These are phyloP conservation scores for Scheffersomyces segobiensis DNA, from an alignment of 1,139 yeast species.

Conservation along the genomic window DNA sequence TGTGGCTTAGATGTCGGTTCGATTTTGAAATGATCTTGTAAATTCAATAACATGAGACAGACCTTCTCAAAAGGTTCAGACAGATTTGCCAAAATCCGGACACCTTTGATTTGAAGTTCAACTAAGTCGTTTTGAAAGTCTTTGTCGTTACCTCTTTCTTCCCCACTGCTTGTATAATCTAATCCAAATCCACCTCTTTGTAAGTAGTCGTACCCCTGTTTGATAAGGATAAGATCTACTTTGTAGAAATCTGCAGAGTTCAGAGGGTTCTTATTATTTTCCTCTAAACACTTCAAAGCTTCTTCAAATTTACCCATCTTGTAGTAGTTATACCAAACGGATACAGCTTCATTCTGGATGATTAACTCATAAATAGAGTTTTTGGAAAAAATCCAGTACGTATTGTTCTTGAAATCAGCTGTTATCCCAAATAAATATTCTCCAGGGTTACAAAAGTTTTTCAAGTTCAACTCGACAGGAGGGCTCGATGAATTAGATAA, in stretches of 20 bases:
- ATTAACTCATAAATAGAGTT: constrained; percentile 62
- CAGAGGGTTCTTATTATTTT: constrained; percentile 24
- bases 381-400: constrained; percentile 22
- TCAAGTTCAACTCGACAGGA: constrained; percentile 6
- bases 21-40: constrained; percentile 11
- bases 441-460: constrained; percentile 7
- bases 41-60: constrained; percentile 61
- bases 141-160: constrained; percentile 13
- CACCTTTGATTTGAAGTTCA: constrained; percentile 51
- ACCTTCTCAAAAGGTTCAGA: constrained; percentile 72
- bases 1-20: background rate
- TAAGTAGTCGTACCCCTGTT: constrained; percentile 63
- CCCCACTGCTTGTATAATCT: constrained; percentile 14
- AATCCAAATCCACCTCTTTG: constrained; percentile 45
- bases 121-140: constrained; percentile 12
- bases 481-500: constrained; percentile 5
- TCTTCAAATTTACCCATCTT: constrained; percentile 63
- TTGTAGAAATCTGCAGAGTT: constrained; percentile 13
- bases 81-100: constrained; percentile 61
- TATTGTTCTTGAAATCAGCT: constrained; percentile 52
- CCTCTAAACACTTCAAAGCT: constrained; percentile 55
- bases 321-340: constrained; percentile 76
- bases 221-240: constrained; percentile 56
- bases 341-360: constrained; percentile 64
- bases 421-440: constrained; percentile 57